Conservation (phyloP, 1,139 yeast species). For the Blastobotrys niveus region DNA sequence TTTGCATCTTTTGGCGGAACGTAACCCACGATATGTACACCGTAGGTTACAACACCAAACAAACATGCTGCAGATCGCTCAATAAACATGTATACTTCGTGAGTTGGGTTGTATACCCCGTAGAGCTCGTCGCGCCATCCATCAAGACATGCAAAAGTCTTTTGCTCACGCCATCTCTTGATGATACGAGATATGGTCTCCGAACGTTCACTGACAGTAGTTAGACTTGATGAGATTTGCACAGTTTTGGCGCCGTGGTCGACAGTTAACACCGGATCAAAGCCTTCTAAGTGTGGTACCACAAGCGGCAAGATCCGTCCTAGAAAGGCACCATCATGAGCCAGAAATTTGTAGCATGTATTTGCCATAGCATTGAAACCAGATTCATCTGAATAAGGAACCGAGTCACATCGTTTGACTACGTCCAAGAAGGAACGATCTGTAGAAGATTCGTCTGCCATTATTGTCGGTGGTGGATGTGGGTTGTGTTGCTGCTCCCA, state of each 20-base stretch:
- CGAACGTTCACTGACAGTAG: constrained; percentile 46
- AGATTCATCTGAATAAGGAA: constrained; percentile 20
- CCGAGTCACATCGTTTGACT: constrained; percentile 45
- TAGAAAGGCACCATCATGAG: constrained; percentile 49
- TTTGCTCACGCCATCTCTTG: constrained; percentile 37
- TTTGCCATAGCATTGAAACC: constrained; percentile 16
- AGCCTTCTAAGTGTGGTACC: constrained; percentile 37
- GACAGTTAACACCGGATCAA: constrained; percentile 36
- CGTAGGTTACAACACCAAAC: constrained; percentile 83
- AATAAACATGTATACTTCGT: constrained; percentile 54
- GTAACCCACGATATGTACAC: constrained; percentile 81
- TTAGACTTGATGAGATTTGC: constrained; percentile 36
- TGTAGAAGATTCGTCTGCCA: neutral
- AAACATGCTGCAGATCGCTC: constrained; percentile 81
- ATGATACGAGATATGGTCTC: constrained; percentile 44
- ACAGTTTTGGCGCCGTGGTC: constrained; percentile 36
- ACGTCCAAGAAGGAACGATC: constrained; percentile 28
- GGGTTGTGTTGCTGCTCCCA: neutral
- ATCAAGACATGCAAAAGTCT: constrained; percentile 42
- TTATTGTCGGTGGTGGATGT: neutral
- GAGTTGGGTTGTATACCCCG: constrained; percentile 55
- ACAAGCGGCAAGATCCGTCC: constrained; percentile 52
- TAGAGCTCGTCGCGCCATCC: constrained; percentile 92
- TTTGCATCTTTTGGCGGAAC: constrained; percentile 40
- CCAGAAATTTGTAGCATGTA: constrained; percentile 38